Conservation (phyloP, 768 basidiomycete species). For the Leccinum broughii region DNA sequence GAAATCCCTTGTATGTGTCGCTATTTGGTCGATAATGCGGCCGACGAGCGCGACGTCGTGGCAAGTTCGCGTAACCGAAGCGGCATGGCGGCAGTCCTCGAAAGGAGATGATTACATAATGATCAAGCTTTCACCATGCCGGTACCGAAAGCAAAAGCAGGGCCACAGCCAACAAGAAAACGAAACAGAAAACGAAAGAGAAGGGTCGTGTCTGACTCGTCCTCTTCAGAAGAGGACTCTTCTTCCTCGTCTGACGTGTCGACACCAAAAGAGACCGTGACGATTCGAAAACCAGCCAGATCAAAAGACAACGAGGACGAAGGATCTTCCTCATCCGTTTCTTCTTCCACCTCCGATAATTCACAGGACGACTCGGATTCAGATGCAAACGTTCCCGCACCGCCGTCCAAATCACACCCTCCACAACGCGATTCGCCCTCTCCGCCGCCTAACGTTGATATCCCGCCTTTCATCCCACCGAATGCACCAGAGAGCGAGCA, state of each 20-base stretch:
- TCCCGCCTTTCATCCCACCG: conserved; percentile 60
- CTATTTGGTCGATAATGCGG: too few relatives aligned
- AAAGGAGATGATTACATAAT: neutral
- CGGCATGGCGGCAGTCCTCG: too few relatives aligned
- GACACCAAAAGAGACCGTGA: conserved; percentile 9
- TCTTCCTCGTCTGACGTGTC: conserved; percentile 22
- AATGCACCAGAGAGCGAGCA: conserved; percentile 47
- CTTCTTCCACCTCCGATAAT: conserved; percentile 8
- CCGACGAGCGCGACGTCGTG: too few relatives aligned
- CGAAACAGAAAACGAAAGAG: conserved; percentile 56
- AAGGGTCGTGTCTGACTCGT: conserved; percentile 45
- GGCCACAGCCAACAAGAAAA: conserved; percentile 39
- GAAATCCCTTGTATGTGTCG: too few relatives aligned
- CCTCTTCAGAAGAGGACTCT: conserved; percentile 39
- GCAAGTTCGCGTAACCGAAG: too few relatives aligned
- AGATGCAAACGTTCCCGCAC: neutral
- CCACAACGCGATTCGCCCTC: conserved; percentile 28
- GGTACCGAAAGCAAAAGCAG: neutral
- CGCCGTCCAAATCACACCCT: conserved; percentile 1
- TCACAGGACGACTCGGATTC: conserved; percentile 5
- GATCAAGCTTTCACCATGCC: neutral
- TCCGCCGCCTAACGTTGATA: conserved; percentile 21
- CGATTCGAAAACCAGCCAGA: conserved; percentile 6
- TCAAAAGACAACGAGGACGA: conserved; percentile 7
- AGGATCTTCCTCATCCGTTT: conserved; percentile 17